Conservation (phyloP, 2,329 filamentous ascomycete species). For the Ophiostoma tasmaniense region DNA sequence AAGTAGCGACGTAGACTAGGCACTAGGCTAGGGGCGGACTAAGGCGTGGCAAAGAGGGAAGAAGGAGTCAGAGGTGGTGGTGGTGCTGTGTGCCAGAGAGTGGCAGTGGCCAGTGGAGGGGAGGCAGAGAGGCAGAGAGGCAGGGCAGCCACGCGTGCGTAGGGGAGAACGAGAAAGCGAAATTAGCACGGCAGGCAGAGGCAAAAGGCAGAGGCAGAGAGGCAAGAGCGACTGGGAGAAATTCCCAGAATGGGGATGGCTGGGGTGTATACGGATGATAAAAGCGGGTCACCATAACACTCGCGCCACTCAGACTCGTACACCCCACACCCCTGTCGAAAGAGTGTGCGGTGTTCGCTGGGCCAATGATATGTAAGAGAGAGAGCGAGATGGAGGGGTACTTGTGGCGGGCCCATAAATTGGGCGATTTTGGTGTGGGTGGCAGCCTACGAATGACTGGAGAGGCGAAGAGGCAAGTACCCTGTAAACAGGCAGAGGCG, state of each 20-base stretch:
- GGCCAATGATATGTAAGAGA: neutral
- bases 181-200: conserved; percentile 17
- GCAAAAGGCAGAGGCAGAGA: conserved; percentile 3
- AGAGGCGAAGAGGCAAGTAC: conserved; percentile 21
- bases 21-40: neutral
- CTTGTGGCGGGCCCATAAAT: conserved; percentile 23
- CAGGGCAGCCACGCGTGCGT: neutral
- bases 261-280: neutral
- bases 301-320: conserved; percentile 7
- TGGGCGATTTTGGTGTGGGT: conserved; percentile 13
- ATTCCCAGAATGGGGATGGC: conserved; percentile 10
- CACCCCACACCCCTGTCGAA: conserved; percentile 2
- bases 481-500: conserved; percentile 17
- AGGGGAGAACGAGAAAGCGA: conserved; percentile 13
- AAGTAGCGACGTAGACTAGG: neutral
- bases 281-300: conserved; percentile 15
- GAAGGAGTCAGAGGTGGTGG: neutral
- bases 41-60: conserved; percentile 15
- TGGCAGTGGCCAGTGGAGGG: neutral
- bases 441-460: conserved; percentile 27
- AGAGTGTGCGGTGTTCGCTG: neutral
- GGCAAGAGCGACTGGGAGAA: conserved; percentile 7
- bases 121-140: neutral
- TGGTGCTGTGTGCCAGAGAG: neutral
- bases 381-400: conserved; percentile 21